Evolutionary conservation across 2,329 filamentous ascomycete species (phyloP), one percentile per base, ranked within the genome.

Genomic region (Calonectria fujianensis): DNA sequence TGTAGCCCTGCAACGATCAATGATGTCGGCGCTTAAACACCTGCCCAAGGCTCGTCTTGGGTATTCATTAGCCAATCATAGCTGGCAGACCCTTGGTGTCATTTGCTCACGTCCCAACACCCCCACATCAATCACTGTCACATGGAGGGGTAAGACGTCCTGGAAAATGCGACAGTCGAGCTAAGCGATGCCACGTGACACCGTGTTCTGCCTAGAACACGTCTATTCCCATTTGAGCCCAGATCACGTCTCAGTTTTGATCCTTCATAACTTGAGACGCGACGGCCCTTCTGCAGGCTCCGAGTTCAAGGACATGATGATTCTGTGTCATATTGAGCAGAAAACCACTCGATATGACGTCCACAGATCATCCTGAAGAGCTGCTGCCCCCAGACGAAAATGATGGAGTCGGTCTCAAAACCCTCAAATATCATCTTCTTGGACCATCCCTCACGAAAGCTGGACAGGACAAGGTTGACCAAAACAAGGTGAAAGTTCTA

Each of bases 361-460:
- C 75, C 16, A 51, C 61, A 69, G 72, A 78, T 48, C 57, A 72
- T 13, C 51, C 67, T 65, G 76, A 68, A 74, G 74, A 75, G 63
- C 37, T 29, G 27, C 45, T 63, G 69, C 4, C 77, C 72, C 76
- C 71, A n/a, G 74, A 75, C 9, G 65, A 72, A 9, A 39, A 35
- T 18, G 66, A 70, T 4, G 73, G 74, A 6, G 74, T 76, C 45
- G 50, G 70, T 45, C 73, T 76, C 24, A 85, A 82, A 59, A 96
- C 94, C 5, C 89, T 98, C 71, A 98, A 98, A 82, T 98, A 98
- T 84, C 94, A 94, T 71, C 90, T 98, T 0, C 89, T 98, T 0
- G 97, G 97, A 0, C 96, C 96, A 0, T 98, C 96, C 8, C 87
- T 98, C 69, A 96, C 96, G 29, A 99, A 99, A 85, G 95, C 96